A percentile compares a stretch with the other conserved stretches of the same genome.
Evolutionary conservation across 2,329 filamentous ascomycete species (phyloP).

Genomic region (Emergomyces pasteurianus): DNA sequence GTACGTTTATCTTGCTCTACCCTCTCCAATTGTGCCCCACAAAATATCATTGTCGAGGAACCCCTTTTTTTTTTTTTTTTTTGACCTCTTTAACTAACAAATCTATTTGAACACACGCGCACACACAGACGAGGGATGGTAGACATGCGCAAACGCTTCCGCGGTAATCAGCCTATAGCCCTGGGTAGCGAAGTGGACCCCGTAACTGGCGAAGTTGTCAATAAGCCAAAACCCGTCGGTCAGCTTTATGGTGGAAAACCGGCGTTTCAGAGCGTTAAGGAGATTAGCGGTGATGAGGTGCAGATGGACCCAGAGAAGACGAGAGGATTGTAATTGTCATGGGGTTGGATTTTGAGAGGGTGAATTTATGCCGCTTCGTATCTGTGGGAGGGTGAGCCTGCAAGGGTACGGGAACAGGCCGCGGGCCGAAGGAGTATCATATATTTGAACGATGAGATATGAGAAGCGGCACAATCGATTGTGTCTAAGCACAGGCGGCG

Average conservation of each 20-base stretch:
- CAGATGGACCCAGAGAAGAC: constrained; percentile 38
- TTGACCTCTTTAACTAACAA: background rate
- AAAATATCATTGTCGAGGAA: too few species aligned
- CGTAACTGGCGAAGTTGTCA: constrained; percentile 19
- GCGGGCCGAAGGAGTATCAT: background rate
- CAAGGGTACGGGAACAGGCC: background rate
- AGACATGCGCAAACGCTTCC: constrained; percentile 97
- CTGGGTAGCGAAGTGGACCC: constrained; percentile 49
- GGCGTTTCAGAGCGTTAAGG: constrained; percentile 55
- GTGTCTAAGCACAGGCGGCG: background rate
- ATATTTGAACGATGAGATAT: background rate
- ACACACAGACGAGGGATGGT: constrained; percentile 63
- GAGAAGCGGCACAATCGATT: background rate
- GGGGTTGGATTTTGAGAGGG: background rate
- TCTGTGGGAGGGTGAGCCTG: background rate
- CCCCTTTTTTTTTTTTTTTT: background rate
- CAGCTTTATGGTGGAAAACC: constrained; percentile 71
- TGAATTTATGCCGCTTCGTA: background rate
- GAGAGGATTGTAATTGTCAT: constrained; percentile 26
- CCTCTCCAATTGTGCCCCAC: background rate
- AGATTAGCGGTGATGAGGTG: constrained; percentile 56
- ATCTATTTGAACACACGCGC: background rate
- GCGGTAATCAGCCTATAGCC: constrained; percentile 78
- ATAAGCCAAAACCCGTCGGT: constrained; percentile 35
- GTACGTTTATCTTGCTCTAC: constrained; percentile 19